phyloP scores from a whole-genome alignment of 805 yeast genomes.

The Maudiozyma serrabonitensis region DNA sequence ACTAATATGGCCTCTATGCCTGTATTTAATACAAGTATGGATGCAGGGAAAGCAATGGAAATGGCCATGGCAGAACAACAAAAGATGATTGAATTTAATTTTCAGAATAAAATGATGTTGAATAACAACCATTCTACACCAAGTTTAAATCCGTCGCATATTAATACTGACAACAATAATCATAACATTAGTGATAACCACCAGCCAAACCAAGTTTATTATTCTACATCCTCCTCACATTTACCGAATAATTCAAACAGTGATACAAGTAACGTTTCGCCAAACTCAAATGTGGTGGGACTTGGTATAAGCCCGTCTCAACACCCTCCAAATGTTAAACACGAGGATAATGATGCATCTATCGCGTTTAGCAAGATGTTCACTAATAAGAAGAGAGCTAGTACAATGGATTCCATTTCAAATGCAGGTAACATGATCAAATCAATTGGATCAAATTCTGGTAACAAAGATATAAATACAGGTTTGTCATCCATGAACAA shows the following conservation, averaged over 20 bases:
- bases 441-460: background rate
- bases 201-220: background rate
- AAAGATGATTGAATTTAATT: background rate
- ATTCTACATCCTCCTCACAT: background rate
- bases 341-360: constrained; percentile 29
- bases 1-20: constrained; percentile 5
- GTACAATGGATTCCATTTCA: constrained; percentile 22
- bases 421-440: constrained; percentile 1
- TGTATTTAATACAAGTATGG: constrained; percentile 3
- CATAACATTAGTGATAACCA: background rate
- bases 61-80: background rate
- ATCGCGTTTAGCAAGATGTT: constrained; percentile 29
- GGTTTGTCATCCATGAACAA: constrained; percentile 18
- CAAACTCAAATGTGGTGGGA: background rate
- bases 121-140: background rate
- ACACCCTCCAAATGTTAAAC: background rate
- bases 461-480: background rate
- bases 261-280: background rate
- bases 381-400: constrained; percentile 22
- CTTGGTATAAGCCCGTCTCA: constrained; percentile 1
- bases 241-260: background rate
- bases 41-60: background rate
- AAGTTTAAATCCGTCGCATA: background rate
- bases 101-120: background rate
- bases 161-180: background rate